Base-by-base conservation (phyloP, 306 rosid species). In the Mucuna pruriens region DNA sequence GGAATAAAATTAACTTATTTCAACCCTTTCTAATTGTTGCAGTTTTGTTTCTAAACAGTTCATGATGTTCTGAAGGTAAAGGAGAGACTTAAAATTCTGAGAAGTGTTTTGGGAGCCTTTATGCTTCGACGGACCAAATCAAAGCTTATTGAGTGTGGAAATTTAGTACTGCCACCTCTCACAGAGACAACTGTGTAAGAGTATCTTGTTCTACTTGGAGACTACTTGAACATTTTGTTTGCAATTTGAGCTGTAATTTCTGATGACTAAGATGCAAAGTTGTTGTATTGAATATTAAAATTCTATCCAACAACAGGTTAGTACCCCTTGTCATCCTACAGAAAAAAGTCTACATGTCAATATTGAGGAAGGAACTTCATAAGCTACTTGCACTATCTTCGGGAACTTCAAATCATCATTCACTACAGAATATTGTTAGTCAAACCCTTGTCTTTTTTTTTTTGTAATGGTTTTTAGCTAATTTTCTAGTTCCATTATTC, bases 91-190 rank as follows among this genome's bases (percentile, higher is more conserved):
- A 88, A 86, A 76, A 80, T 79, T 76, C 85, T 93, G 83, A 91
- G 86, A 89, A 64, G 86, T 76, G 78, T 95, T 74, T 65, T 95
- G 89, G 89, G 89, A 75, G 94, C 93, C 57, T 90, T 95, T 76
- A 92, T 95, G 94, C 88, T 95, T 64, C 90, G 99, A 20, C 93
- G 99, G 49, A 95, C 99, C 63, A 95, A 95, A 83, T 82, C 90
- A 71, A 89, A 82, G 87, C 99, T 95, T 57, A 84, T 92, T 46
- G 93, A 91, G 75, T 49, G 80, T 80, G 99, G 99, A 78, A 86
- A 79, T 91, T 86, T 95, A 51, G 88, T 87, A 80, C 85, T 95
- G 64, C 99, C 99, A 34, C 88, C 94, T 55, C 95, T 93, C 66
- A 93, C 97, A 73, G 95, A 91, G 89, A 86, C 88, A 85, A 90